phyloP scores from a whole-genome alignment of 768 basidiomycete species.

The Hygrocybe punicea region DNA sequence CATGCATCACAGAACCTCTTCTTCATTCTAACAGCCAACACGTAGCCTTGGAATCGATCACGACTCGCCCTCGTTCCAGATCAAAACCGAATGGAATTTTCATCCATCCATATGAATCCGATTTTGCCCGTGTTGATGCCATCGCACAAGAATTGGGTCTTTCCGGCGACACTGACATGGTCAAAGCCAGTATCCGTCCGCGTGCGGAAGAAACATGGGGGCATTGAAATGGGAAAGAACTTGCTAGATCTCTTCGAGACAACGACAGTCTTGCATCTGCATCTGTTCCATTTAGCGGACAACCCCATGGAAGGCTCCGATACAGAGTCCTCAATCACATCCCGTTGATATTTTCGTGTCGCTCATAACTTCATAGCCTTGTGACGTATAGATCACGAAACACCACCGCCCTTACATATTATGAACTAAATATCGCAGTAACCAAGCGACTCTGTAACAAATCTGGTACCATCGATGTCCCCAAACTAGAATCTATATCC shows the following conservation, averaged over 20 bases:
- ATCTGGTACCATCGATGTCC: no score
- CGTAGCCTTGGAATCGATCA: slow-evolving; percentile 14
- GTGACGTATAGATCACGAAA: no score
- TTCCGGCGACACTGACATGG: slow-evolving; percentile 46
- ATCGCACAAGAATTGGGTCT: slow-evolving; percentile 55
- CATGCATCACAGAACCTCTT: slow-evolving; percentile 10
- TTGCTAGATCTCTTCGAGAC: slow-evolving; percentile 42
- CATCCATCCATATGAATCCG: slow-evolving; percentile 62
- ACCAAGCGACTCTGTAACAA: background rate
- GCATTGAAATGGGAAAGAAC: slow-evolving; percentile 47
- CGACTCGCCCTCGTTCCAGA: slow-evolving; percentile 44
- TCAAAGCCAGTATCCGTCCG: slow-evolving; percentile 36
- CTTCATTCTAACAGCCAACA: slow-evolving; percentile 17
- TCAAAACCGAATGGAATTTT: slow-evolving; percentile 58
- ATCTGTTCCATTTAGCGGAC: slow-evolving; percentile 20
- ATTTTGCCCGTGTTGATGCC: slow-evolving; percentile 64
- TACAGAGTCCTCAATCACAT: slow-evolving; percentile 17
- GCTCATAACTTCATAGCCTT: no score
- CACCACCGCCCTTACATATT: background rate
- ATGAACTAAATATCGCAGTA: background rate
- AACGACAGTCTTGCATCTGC: slow-evolving; percentile 4
- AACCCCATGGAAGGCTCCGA: slow-evolving; percentile 16
- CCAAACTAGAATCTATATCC: no score
- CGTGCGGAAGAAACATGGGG: slow-evolving; percentile 47
- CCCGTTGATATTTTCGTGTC: no score